These are phyloP conservation scores for Kodamaea laetipori DNA, from an alignment of 805 yeast genomes.

Conservation along the genomic window DNA sequence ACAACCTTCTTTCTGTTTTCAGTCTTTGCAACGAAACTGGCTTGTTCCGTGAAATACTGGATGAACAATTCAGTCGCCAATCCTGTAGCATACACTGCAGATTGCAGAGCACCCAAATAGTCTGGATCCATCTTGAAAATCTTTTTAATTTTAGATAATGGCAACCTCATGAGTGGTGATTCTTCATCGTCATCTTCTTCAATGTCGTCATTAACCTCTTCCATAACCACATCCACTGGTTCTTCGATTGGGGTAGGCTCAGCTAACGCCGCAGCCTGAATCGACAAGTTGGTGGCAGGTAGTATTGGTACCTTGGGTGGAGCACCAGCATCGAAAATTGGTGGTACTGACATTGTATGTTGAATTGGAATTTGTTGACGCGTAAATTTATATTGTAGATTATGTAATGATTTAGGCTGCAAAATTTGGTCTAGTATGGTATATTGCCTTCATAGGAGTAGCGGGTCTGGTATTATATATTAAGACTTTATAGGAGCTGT, in stretches of 20 bases:
- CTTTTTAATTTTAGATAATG: slow-evolving; percentile 67
- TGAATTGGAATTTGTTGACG: no score
- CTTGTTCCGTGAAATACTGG: slow-evolving; percentile 70
- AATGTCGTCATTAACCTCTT: slow-evolving; percentile 9
- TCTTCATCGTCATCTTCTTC: slow-evolving; percentile 15
- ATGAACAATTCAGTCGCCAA: slow-evolving; percentile 78
- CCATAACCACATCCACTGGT: slow-evolving; percentile 14
- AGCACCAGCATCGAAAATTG: not conserved
- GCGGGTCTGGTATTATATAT: no score
- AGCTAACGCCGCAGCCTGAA: not conserved
- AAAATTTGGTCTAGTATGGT: no score
- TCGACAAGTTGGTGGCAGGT: slow-evolving; percentile 4
- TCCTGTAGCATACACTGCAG: slow-evolving; percentile 74
- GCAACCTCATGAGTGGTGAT: slow-evolving; percentile 36
- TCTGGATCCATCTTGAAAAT: slow-evolving; percentile 78
- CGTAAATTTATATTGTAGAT: no score
- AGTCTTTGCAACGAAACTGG: slow-evolving; percentile 61
- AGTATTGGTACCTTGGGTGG: slow-evolving; percentile 1
- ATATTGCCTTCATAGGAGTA: no score
- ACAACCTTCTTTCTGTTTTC: slow-evolving; percentile 69
- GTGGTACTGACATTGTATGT: no score
- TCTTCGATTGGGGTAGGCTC: slow-evolving; percentile 16
- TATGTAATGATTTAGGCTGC: no score
- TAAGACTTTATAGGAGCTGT: no score
- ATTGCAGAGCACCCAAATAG: slow-evolving; percentile 62